Percentiles rank a stretch among this genome's conserved stretches.
Evolutionary conservation across 1,284 basidiomycete species (phyloP).

Genomic region (Phylloboletellus chloephorus): DNA sequence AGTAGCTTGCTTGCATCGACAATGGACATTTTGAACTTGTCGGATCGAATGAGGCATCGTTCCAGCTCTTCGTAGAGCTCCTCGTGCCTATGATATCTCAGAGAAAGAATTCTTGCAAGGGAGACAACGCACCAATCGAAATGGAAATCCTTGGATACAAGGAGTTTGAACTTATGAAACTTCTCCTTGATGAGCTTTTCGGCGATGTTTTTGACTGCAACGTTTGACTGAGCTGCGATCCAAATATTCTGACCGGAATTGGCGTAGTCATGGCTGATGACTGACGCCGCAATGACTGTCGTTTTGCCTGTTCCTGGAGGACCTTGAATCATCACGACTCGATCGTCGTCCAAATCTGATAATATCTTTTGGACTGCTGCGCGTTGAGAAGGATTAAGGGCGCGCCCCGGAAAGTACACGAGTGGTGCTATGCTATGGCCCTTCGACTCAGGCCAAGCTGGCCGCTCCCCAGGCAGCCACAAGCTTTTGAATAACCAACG

Average conservation of each 20-base stretch:
- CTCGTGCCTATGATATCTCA: constrained; percentile 54
- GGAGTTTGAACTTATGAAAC: constrained; percentile 36
- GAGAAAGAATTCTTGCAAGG: constrained; percentile 1
- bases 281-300: constrained; percentile 42
- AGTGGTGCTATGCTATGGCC: neutral
- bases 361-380: constrained; percentile 37
- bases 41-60: constrained; percentile 47
- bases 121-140: constrained; percentile 49
- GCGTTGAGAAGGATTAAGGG: constrained; percentile 38
- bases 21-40: constrained; percentile 33
- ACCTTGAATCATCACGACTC: constrained; percentile 54
- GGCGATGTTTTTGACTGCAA: constrained; percentile 53
- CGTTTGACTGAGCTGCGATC: constrained; percentile 66
- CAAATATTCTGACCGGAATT: constrained; percentile 40
- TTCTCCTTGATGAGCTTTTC: constrained; percentile 37
- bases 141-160: constrained; percentile 43
- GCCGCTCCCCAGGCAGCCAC: constrained; percentile 31
- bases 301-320: constrained; percentile 44
- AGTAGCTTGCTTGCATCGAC: constrained; percentile 26
- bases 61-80: constrained; percentile 52
- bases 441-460: constrained; percentile 12
- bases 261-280: constrained; percentile 35
- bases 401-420: constrained; percentile 1
- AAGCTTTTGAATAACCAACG: constrained; percentile 44
- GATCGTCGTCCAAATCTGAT: constrained; percentile 32